Conservation (phyloP, 495 filamentous ascomycete species). For the Talaromyces adpressus region DNA sequence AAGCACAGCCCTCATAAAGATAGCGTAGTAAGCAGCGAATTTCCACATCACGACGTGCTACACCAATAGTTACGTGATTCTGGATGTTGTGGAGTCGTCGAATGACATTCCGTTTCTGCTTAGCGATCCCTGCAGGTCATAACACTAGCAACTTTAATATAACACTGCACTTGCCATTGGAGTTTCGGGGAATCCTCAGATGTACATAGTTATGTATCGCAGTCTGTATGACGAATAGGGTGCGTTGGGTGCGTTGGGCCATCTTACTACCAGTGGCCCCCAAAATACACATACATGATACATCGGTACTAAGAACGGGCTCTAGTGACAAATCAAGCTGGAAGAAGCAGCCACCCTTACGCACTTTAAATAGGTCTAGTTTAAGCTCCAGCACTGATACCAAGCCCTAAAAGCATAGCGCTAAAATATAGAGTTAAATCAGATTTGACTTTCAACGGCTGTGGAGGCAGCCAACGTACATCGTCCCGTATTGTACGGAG, state of each 20-base stretch:
- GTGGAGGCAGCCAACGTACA: background rate
- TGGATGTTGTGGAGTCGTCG: background rate
- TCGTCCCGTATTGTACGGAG: background rate
- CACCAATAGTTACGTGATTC: background rate
- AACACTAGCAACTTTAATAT: background rate
- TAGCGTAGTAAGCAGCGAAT: background rate
- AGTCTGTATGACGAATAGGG: background rate
- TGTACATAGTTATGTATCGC: background rate
- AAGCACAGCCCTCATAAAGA: background rate
- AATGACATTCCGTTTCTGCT: background rate
- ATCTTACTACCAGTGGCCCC: background rate
- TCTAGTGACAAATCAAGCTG: background rate
- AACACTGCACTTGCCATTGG: background rate
- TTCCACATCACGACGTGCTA: background rate
- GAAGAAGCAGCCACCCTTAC: background rate
- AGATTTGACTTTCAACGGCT: background rate
- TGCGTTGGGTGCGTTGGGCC: background rate
- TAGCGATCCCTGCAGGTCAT: background rate
- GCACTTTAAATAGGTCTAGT: background rate
- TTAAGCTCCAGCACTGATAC: background rate
- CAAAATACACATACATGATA: conserved; percentile 3
- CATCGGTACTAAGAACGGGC: background rate
- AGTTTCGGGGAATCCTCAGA: background rate
- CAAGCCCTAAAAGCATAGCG: background rate
- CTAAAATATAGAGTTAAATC: background rate